A percentile compares a stretch with the other conserved stretches of the same genome.
These are phyloP conservation scores for Alternaria ethzedia DNA, from an alignment of 2,329 filamentous ascomycete genomes.

Conservation along the genomic window DNA sequence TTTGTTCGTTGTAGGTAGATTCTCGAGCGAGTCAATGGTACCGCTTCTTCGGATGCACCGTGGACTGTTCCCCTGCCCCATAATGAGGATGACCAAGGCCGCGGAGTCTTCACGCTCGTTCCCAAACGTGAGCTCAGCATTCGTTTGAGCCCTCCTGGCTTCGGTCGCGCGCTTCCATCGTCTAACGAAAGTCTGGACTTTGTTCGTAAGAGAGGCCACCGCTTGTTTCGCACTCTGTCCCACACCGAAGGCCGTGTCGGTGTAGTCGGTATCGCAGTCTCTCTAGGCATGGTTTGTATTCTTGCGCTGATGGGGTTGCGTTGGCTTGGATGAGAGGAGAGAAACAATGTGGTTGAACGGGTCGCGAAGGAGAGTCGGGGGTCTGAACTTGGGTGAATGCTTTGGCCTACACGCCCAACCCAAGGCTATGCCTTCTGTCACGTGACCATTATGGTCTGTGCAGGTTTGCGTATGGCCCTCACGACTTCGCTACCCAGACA, in stretches of 20 bases:
- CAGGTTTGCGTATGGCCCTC: not conserved
- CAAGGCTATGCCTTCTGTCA: not conserved
- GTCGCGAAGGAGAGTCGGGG: not conserved
- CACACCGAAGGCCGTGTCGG: not conserved
- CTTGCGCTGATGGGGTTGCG: not conserved
- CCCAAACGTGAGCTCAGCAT: not conserved
- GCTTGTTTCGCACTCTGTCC: not conserved
- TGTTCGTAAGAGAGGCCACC: not conserved
- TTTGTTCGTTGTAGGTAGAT: not conserved
- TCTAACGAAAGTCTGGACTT: not conserved
- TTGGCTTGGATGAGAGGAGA: not conserved
- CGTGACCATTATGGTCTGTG: not conserved
- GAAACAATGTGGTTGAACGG: not conserved
- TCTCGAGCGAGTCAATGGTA: not conserved
- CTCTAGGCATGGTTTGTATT: not conserved
- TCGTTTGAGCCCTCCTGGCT: not conserved
- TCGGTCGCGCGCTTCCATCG: not conserved
- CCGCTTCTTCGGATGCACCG: not conserved
- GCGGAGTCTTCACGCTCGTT: not conserved
- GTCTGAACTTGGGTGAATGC: not conserved
- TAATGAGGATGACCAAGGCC: not conserved
- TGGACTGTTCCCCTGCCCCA: not conserved
- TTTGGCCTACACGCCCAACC: not conserved
- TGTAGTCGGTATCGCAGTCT: not conserved
- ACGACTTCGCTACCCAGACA: not conserved